Evolutionary conservation across 495 filamentous ascomycete genomes (phyloP).

Genomic region (Clavariopsis aquatica): DNA sequence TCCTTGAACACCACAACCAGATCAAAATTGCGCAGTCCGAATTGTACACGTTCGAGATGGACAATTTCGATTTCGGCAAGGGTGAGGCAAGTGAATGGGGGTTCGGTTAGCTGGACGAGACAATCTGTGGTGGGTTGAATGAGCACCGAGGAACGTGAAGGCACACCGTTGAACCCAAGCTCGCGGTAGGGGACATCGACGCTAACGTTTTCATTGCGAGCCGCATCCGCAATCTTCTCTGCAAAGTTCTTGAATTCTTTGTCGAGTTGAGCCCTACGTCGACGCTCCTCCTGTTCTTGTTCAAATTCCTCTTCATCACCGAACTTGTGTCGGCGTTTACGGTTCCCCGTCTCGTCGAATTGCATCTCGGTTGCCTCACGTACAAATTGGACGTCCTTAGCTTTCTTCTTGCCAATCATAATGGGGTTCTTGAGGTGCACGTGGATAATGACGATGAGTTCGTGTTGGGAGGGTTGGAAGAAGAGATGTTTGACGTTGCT

Average conservation of each 20-base stretch:
- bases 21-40: constrained; percentile 98
- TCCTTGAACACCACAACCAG: constrained; percentile 98
- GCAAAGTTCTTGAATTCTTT: constrained; percentile 94
- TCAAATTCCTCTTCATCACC: constrained; percentile 99
- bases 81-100: constrained; percentile 92
- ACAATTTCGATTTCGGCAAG: constrained; percentile 95
- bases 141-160: constrained; percentile 89
- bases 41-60: constrained; percentile 94
- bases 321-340: constrained; percentile 96
- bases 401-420: constrained; percentile 98
- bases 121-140: constrained; percentile 97
- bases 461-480: constrained; percentile 95
- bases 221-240: constrained; percentile 95
- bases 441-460: constrained; percentile 97
- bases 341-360: constrained; percentile 97
- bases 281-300: constrained; percentile 94
- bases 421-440: constrained; percentile 97
- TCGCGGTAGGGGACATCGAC: constrained; percentile 97
- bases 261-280: constrained; percentile 85
- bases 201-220: constrained; percentile 72
- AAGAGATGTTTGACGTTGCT: constrained; percentile 98
- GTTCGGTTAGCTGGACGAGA: constrained; percentile 95
- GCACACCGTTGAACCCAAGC: constrained; percentile 94
- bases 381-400: constrained; percentile 98
- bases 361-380: constrained; percentile 97